Percentiles rank a stretch among this genome's conserved stretches.
These are phyloP conservation scores for Stagonosporopsis rhizophila DNA, from an alignment of 2,329 filamentous ascomycete genomes.

Conservation along the genomic window DNA sequence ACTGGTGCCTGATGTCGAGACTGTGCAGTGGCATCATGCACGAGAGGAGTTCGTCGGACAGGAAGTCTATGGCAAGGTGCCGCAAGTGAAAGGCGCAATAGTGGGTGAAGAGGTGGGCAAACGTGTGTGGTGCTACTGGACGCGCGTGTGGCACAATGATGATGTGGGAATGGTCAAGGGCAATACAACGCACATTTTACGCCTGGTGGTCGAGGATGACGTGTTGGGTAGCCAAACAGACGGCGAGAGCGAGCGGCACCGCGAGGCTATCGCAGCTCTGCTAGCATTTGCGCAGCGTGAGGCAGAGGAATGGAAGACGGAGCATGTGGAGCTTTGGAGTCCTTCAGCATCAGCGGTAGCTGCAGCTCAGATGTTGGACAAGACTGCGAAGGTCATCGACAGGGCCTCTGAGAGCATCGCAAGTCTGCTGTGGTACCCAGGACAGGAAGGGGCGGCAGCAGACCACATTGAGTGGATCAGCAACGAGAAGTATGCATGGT, in stretches of 20 bases:
- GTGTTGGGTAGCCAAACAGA: slow-evolving; percentile 25
- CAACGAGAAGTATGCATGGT: slow-evolving; percentile 83
- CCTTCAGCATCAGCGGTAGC: slow-evolving; percentile 63
- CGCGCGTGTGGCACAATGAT: slow-evolving; percentile 67
- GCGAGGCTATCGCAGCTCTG: slow-evolving; percentile 65
- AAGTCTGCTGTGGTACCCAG: slow-evolving; percentile 72
- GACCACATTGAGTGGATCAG: slow-evolving; percentile 72
- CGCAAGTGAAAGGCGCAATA: slow-evolving; percentile 74
- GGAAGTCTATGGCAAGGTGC: slow-evolving; percentile 65
- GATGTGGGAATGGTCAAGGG: slow-evolving; percentile 61
- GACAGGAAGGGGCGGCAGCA: slow-evolving; percentile 52
- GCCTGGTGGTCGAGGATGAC: slow-evolving; percentile 70
- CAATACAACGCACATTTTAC: slow-evolving; percentile 74
- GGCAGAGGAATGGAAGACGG: slow-evolving; percentile 74
- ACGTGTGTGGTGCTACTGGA: slow-evolving; percentile 79
- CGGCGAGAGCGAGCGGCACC: slow-evolving; percentile 9
- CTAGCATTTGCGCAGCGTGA: slow-evolving; percentile 72
- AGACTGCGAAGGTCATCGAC: slow-evolving; percentile 58
- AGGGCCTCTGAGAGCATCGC: slow-evolving; percentile 73
- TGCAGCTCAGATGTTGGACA: slow-evolving; percentile 56
- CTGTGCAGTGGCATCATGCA: slow-evolving; percentile 78
- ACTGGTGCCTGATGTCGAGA: slow-evolving; percentile 70
- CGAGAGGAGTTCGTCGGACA: slow-evolving; percentile 80
- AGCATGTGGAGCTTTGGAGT: slow-evolving; percentile 82
- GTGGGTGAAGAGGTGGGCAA: slow-evolving; percentile 59